Evolutionary conservation across 768 basidiomycete genomes (phyloP), one percentile per base, ranked within the genome.

Genomic region (Lactarius tabidus): DNA sequence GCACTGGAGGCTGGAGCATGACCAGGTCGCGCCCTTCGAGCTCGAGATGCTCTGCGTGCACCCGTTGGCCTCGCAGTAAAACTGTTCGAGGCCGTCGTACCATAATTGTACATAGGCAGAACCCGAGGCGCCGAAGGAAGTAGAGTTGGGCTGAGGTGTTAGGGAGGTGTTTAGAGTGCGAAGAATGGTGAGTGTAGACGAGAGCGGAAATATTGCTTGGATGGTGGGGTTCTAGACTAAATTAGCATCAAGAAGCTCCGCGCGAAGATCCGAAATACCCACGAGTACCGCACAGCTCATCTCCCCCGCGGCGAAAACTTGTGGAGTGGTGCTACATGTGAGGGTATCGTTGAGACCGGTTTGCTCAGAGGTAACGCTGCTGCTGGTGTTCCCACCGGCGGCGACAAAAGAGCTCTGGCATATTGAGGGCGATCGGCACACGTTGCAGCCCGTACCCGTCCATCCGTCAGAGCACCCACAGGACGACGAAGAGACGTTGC

Each of bases 221-320:
- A 98, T 77, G 0, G 92, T 95, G 1, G 92, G 90, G 71, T 95
- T 93, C 92, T 95, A 66, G 3, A 3, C 12, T 3, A 38, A 12
- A 45, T 55, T 39, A 31, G 54, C 17, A 20, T 15, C 31, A 26
- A 15, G 12, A 60, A 18, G 18, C 12, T 17, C 58, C 26, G 17
- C 20, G 36, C 15, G 23, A 14, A 41, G 43, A 33, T 6, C 31
- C 57, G 23, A 31, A 9, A 52, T 36, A 62, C 60, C 36, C 35
- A 93, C 93, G 63, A 84, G 79, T 15, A 96, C 93, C 61, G 81
- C 77, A 76, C 95, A 98, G 67, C 90, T 91, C 81, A 95, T 85
- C 73, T 94, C 86, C 4, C 91, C 83, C 2, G 89, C 82, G 1
- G 93, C 87, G 70, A 82, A 96, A 10, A 95, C 90, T 56, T 80